Percentiles rank a stretch among this genome's conserved stretches.
Evolutionary conservation across 2,329 filamentous ascomycete species (phyloP).

Genomic region (Alternaria brassicicola): DNA sequence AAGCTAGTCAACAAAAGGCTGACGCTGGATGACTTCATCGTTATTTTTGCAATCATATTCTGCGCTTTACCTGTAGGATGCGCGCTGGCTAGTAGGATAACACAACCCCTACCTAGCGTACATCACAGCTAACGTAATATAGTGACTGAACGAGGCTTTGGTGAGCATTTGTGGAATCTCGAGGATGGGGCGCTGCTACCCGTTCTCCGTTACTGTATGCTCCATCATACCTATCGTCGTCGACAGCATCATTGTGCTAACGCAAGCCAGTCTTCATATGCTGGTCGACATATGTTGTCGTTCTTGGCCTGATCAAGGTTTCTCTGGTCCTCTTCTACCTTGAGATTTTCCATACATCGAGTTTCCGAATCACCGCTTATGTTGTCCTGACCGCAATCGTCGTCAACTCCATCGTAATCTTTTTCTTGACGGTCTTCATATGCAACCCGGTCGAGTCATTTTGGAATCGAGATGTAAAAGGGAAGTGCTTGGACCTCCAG

Average conservation of each 20-base stretch:
- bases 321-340: slow-evolving; percentile 38
- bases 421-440: slow-evolving; percentile 29
- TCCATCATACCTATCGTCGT: neutral
- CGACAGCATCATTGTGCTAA: neutral
- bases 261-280: slow-evolving; percentile 23
- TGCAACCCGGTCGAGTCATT: slow-evolving; percentile 34
- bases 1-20: slow-evolving; percentile 23
- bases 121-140: neutral
- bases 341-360: slow-evolving; percentile 32
- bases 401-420: slow-evolving; percentile 22
- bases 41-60: slow-evolving; percentile 23
- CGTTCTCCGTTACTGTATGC: slow-evolving; percentile 20
- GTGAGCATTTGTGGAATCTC: slow-evolving; percentile 30
- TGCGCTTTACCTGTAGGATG: slow-evolving; percentile 26
- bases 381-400: slow-evolving; percentile 23
- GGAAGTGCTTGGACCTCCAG: slow-evolving; percentile 30
- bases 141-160: slow-evolving; percentile 35
- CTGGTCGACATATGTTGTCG: slow-evolving; percentile 26
- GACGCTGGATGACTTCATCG: slow-evolving; percentile 27
- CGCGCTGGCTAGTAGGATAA: slow-evolving; percentile 25
- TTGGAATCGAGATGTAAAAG: slow-evolving; percentile 37
- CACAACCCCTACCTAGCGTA: neutral
- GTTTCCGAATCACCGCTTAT: slow-evolving; percentile 23
- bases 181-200: slow-evolving; percentile 14
- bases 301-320: slow-evolving; percentile 34